A percentile compares a stretch with the other conserved stretches of the same genome.
phyloP scores from a whole-genome alignment of 768 basidiomycete species.

The Tulasnella sp. region DNA sequence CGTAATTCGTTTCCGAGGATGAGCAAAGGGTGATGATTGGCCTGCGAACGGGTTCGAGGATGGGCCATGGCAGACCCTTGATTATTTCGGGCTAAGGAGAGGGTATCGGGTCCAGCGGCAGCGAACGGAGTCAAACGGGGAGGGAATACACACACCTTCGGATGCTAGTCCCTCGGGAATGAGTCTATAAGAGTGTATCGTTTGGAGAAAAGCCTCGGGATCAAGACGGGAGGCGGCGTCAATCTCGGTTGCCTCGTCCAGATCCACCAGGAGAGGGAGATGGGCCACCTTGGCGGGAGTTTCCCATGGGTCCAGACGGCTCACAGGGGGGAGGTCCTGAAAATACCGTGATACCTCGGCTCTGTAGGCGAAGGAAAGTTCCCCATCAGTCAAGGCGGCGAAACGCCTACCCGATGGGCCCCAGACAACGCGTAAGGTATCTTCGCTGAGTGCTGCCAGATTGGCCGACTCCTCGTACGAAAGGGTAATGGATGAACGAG shows the following conservation, averaged over 20 bases:
- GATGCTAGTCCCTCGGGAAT: not conserved
- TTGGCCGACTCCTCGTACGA: not conserved
- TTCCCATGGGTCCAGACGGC: not conserved
- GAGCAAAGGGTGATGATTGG: no score
- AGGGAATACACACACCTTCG: not conserved
- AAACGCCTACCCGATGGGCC: not conserved
- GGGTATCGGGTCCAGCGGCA: not conserved
- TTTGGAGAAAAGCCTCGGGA: not conserved
- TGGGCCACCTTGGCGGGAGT: not conserved
- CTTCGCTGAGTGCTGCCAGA: not conserved
- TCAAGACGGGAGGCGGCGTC: not conserved
- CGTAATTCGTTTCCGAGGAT: no score
- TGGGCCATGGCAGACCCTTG: not conserved
- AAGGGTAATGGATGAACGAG: not conserved
- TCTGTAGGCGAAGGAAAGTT: not conserved
- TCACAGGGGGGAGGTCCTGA: not conserved
- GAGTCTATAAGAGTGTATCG: not conserved
- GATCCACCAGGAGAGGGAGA: not conserved
- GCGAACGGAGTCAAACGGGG: not conserved
- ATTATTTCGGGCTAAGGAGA: not conserved
- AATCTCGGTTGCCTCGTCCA: not conserved
- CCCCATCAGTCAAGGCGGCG: not conserved
- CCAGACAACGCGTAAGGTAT: not conserved
- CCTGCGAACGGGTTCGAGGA: not conserved
- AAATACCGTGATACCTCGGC: not conserved